Evolutionary conservation across 495 filamentous ascomycete species (phyloP), one percentile per base, ranked within the genome.

Genomic region (Stereocaulon alpinum): DNA sequence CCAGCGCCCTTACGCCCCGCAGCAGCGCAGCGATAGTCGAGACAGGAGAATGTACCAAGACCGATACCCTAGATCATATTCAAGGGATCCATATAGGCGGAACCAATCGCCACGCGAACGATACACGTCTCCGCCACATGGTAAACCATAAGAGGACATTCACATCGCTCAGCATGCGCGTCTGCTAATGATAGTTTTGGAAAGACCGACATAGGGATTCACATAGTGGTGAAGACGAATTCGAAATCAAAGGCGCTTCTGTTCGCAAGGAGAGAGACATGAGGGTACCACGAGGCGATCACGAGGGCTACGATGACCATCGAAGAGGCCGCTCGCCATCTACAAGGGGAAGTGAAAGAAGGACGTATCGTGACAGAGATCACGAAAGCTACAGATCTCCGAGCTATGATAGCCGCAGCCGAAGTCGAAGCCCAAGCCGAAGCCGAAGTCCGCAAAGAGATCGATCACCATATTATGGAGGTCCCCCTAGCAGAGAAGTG

Each of bases 371-470:
- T 52, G 81, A 84, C 64, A 73, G 81, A 32, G 81, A 84, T 56
- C 72, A 74, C 29, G 80, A 82, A 59, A 77, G 71, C 4, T 83
- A 83, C 64, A 72, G 69, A 18, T 82, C 80, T 1, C 77, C 77
- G 7, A 66, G 61, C n/a, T 74, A 76, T 51, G 61, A 69, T 15
- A 69, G 67, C 22, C 63, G 66, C 40, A 78, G 72, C 59, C 73
- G 64, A 52, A 76, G 71, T 49, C 68, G 70, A 47, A 77, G 77
- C 62, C 69, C 70, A 44, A 71, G 64, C 55, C 69, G 69, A 40
- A 76, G 73, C 56, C 70, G 68, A 50, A 74, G 74, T 54, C 72
- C 65, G 15, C 71, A 70, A n/a, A 68, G 73, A 59, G 68, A 73
- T 54, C 72, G 72, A 51, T 71, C 72, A 52, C 67, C 75, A 27